These are phyloP conservation scores for Schoenoplectus triqueter DNA, from an alignment of 202 grass and related monocot genomes.

Conservation along the genomic window DNA sequence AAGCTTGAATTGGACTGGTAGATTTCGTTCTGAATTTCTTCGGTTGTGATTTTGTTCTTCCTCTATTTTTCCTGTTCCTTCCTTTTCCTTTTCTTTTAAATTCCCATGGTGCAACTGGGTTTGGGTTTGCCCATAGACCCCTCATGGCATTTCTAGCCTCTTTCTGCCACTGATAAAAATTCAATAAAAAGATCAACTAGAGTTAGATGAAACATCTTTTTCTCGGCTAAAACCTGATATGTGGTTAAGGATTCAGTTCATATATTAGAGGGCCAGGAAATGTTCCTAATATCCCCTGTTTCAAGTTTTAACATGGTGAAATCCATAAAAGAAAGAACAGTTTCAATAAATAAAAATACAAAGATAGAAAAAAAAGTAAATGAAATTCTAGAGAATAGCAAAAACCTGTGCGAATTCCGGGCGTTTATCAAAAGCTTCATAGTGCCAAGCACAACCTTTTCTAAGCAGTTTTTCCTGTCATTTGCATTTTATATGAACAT, in stretches of 20 bases:
- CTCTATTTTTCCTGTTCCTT: constrained; percentile 13
- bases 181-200: background rate
- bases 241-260: background rate
- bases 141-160: constrained; percentile 46
- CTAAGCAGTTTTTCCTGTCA: constrained; percentile 67
- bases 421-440: constrained; percentile 53
- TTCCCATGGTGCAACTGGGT: constrained; percentile 72
- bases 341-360: background rate
- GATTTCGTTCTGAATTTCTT: constrained; percentile 32
- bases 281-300: background rate
- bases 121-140: constrained; percentile 55
- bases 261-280: background rate
- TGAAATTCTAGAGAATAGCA: constrained; percentile 5
- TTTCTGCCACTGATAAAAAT: constrained; percentile 60
- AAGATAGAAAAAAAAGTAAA: background rate
- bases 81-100: constrained; percentile 38
- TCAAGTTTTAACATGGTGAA: background rate
- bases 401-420: constrained; percentile 58
- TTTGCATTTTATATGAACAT: background rate
- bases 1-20: constrained; percentile 36
- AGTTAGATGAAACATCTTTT: background rate
- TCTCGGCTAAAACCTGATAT: background rate
- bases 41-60: background rate
- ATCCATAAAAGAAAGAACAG: background rate
- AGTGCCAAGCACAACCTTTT: constrained; percentile 60